Percentiles rank a stretch among this genome's conserved stretches.
phyloP scores from a whole-genome alignment of 768 basidiomycete genomes.

The Lactarius quietus region DNA sequence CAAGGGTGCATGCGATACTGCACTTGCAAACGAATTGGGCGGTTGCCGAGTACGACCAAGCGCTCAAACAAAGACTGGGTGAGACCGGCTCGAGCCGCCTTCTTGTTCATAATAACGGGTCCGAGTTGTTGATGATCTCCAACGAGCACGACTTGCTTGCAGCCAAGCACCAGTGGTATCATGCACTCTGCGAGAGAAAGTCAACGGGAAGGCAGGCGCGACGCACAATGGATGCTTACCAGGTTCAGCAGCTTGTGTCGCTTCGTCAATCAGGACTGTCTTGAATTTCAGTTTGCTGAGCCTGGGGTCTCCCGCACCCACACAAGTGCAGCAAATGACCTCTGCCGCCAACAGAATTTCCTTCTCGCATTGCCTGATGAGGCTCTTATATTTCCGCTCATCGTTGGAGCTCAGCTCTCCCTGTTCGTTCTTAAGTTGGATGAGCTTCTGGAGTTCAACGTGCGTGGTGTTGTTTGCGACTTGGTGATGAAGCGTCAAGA shows the following conservation, averaged over 20 bases:
- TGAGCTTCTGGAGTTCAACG: conserved; percentile 95
- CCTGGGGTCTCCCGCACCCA: conserved; percentile 95
- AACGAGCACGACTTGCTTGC: conserved; percentile 97
- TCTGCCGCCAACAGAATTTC: conserved; percentile 94
- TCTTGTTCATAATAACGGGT: conserved; percentile 99
- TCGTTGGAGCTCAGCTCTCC: conserved; percentile 96
- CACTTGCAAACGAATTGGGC: conserved; percentile 97
- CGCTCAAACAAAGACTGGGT: conserved; percentile 98
- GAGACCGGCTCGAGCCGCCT: conserved; percentile 96
- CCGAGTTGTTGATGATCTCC: conserved; percentile 98
- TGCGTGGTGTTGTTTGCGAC: conserved; percentile 96
- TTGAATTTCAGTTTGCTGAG: conserved; percentile 97
- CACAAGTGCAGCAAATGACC: conserved; percentile 98
- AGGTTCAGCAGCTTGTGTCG: conserved; percentile 96
- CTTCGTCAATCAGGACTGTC: conserved; percentile 97
- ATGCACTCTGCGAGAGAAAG: conserved; percentile 74
- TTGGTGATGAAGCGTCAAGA: conserved; percentile 95
- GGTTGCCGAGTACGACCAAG: conserved; percentile 90
- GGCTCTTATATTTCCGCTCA: conserved; percentile 95
- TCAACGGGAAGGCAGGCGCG: not conserved
- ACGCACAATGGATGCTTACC: conserved; percentile 45
- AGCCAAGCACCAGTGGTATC: conserved; percentile 97
- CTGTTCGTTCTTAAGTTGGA: conserved; percentile 96
- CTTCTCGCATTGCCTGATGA: conserved; percentile 94
- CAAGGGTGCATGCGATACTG: conserved; percentile 99